Percentiles rank a stretch among this genome's conserved stretches.
Conservation (phyloP, 2,329 filamentous ascomycete genomes). For the Colletotrichum chlorophyti region DNA sequence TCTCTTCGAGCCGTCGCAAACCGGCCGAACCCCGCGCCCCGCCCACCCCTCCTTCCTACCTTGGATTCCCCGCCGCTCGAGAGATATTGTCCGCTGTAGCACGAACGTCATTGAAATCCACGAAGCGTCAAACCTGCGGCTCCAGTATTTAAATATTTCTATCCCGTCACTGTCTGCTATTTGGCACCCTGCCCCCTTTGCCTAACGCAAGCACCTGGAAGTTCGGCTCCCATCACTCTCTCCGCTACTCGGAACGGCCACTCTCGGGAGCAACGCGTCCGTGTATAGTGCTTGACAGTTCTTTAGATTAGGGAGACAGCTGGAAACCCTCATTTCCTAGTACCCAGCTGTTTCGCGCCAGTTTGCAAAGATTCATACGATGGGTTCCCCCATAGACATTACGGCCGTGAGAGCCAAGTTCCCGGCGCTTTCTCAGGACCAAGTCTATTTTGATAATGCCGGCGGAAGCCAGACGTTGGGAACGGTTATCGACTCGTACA, state of each 20-base stretch:
- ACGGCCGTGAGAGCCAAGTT: slow-evolving; percentile 65
- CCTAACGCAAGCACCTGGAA: background rate
- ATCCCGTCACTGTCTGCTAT: slow-evolving; percentile 7
- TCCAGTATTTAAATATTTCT: background rate
- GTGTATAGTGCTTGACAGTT: too few relatives aligned
- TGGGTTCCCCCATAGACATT: slow-evolving; percentile 48
- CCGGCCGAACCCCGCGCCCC: slow-evolving; percentile 17
- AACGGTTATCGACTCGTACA: slow-evolving; percentile 70
- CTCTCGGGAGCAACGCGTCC: too few relatives aligned
- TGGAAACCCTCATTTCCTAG: background rate
- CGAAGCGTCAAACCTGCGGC: slow-evolving; percentile 3
- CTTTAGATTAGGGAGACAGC: too few relatives aligned
- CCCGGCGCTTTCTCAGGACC: slow-evolving; percentile 70
- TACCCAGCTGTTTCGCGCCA: background rate
- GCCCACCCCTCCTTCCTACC: background rate
- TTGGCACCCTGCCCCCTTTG: slow-evolving; percentile 5
- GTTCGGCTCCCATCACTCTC: background rate
- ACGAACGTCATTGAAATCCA: slow-evolving; percentile 19
- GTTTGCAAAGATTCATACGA: background rate
- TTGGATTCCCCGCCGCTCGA: slow-evolving; percentile 15
- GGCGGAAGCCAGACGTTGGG: slow-evolving; percentile 76
- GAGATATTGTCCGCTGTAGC: background rate
- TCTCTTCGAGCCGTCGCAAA: slow-evolving; percentile 13
- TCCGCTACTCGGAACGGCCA: too few relatives aligned
- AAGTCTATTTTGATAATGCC: slow-evolving; percentile 81